These are phyloP conservation scores for Leptographium procerum DNA, from an alignment of 2,329 filamentous ascomycete species.

Conservation along the genomic window DNA sequence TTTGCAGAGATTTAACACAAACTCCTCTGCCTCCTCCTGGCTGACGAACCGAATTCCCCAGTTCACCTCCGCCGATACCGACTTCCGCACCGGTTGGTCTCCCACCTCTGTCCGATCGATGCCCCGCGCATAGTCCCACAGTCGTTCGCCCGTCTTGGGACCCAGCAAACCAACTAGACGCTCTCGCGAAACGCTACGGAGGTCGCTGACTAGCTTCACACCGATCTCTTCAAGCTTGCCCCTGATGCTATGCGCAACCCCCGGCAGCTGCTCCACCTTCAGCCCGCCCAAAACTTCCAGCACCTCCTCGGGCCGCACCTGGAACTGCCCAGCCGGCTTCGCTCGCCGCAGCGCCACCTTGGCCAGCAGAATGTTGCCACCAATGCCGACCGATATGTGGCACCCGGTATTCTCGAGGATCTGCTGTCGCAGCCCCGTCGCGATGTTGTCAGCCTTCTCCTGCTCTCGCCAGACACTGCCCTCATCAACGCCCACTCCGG, in stretches of 20 bases:
- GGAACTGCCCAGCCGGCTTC: constrained; percentile 87
- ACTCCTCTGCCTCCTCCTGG: constrained; percentile 87
- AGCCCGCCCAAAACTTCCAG: constrained; percentile 67
- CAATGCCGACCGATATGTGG: constrained; percentile 85
- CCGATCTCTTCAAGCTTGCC: constrained; percentile 82
- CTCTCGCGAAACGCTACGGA: constrained; percentile 67
- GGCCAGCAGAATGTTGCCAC: constrained; percentile 78
- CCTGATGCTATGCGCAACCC: constrained; percentile 83
- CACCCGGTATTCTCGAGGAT: constrained; percentile 71
- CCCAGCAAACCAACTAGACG: constrained; percentile 63
- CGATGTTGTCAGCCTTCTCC: constrained; percentile 63
- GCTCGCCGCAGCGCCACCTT: constrained; percentile 84
- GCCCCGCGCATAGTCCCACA: constrained; percentile 83
- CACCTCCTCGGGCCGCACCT: constrained; percentile 72
- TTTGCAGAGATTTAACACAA: constrained; percentile 71
- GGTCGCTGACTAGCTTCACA: constrained; percentile 70
- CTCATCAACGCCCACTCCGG: constrained; percentile 45
- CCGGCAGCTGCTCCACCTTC: constrained; percentile 71
- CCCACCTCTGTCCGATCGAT: constrained; percentile 81
- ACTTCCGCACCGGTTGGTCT: constrained; percentile 76
- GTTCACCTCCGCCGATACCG: constrained; percentile 92
- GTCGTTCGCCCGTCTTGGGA: constrained; percentile 82
- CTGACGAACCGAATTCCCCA: constrained; percentile 95
- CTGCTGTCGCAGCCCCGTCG: constrained; percentile 50
- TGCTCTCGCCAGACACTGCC: constrained; percentile 63